Percentiles rank a stretch among this genome's conserved stretches.
Conservation (phyloP, 495 filamentous ascomycete genomes). For the Hyaloscypha variabilis region DNA sequence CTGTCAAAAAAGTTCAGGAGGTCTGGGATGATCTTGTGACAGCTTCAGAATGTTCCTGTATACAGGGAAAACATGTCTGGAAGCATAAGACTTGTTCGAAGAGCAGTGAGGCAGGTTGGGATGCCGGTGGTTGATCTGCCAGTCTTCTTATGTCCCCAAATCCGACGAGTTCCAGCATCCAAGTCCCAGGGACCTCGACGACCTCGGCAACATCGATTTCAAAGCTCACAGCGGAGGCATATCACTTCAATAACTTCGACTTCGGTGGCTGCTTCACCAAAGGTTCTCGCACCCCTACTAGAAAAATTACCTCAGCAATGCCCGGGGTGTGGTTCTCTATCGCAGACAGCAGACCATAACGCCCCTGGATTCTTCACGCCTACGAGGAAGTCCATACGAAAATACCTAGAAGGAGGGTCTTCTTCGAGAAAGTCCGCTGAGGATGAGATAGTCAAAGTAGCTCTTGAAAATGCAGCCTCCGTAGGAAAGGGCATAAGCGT, state of each 20-base stretch:
- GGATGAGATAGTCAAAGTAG: slow-evolving; percentile 36
- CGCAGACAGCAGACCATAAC: slow-evolving; percentile 68
- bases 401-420: slow-evolving; percentile 41
- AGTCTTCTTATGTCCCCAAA: slow-evolving; percentile 28
- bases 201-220: neutral
- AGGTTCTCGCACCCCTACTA: neutral
- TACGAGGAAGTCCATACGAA: slow-evolving; percentile 52
- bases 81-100: slow-evolving; percentile 16
- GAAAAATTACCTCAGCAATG: slow-evolving; percentile 64
- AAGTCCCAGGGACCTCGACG: neutral
- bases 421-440: slow-evolving; percentile 24
- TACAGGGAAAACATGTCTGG: slow-evolving; percentile 22
- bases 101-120: slow-evolving; percentile 4
- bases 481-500: slow-evolving; percentile 1
- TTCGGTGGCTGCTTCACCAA: neutral
- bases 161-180: slow-evolving; percentile 7
- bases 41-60: neutral
- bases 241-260: neutral
- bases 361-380: slow-evolving; percentile 77
- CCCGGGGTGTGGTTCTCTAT: slow-evolving; percentile 85
- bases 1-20: slow-evolving; percentile 19
- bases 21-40: neutral
- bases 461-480: slow-evolving; percentile 30
- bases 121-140: slow-evolving; percentile 26
- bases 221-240: slow-evolving; percentile 2